These are phyloP conservation scores for Leishmania turanica DNA, from an alignment of 208 protist species.

Conservation along the genomic window DNA sequence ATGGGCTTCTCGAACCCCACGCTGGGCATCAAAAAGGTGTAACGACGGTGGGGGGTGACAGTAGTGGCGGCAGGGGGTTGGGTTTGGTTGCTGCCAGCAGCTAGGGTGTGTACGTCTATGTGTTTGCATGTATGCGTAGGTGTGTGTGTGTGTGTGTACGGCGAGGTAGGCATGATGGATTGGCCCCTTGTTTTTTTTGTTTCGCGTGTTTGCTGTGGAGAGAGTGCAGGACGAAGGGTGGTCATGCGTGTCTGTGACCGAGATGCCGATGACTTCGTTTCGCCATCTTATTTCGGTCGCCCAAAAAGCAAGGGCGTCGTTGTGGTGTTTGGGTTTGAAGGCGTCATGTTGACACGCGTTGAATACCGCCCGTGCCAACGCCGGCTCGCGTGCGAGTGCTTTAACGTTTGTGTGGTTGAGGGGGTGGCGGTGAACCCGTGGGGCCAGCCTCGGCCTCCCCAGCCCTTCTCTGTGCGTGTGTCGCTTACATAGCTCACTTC, in stretches of 20 bases:
- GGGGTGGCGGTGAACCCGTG: background rate
- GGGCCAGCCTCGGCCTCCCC: background rate
- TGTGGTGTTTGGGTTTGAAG: background rate
- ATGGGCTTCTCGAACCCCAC: conserved; percentile 90
- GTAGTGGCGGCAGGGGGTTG: background rate
- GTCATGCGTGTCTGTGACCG: background rate
- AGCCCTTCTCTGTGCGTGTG: background rate
- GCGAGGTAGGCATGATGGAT: background rate
- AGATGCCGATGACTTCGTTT: background rate
- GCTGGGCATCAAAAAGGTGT: conserved; percentile 89
- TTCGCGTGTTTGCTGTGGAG: no score
- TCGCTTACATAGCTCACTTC: background rate
- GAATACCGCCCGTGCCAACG: background rate
- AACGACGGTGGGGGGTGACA: conserved; percentile 12
- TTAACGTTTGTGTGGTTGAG: background rate
- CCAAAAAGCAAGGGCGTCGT: background rate
- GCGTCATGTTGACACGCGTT: background rate
- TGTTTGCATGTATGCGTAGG: background rate
- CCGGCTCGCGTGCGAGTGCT: background rate
- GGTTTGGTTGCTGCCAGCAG: background rate
- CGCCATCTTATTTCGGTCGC: background rate
- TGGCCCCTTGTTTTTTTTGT: background rate
- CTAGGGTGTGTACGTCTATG: background rate
- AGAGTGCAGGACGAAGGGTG: background rate
- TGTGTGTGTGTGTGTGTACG: background rate